Evolutionary conservation across 768 basidiomycete genomes (phyloP).

Genomic region (Collybia sp.): DNA sequence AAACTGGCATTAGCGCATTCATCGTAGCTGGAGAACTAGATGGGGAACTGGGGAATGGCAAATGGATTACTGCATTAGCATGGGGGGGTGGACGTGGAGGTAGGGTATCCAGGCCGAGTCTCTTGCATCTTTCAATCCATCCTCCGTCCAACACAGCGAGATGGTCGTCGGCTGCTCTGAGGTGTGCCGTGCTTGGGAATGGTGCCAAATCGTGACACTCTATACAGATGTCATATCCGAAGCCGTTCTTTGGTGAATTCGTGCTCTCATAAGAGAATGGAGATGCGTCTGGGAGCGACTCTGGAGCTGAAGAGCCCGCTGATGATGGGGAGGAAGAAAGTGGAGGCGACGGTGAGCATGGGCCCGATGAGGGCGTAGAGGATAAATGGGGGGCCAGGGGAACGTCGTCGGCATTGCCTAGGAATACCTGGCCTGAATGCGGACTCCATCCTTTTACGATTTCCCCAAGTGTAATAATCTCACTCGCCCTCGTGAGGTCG

Average conservation of each 20-base stretch:
- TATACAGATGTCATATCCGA: constrained; percentile 81
- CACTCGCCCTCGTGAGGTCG: constrained; percentile 76
- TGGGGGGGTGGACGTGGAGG: constrained; percentile 66
- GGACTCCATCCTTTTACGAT: constrained; percentile 48
- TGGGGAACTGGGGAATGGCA: constrained; percentile 72
- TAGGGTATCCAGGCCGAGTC: constrained; percentile 23
- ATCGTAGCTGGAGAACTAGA: constrained; percentile 48
- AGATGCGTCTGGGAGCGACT: constrained; percentile 22
- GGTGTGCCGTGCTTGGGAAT: constrained; percentile 61
- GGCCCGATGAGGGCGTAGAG: too few species aligned
- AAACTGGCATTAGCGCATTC: constrained; percentile 54
- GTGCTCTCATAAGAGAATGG: constrained; percentile 37
- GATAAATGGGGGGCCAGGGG: constrained; percentile 38
- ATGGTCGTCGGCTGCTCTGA: constrained; percentile 76
- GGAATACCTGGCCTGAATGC: constrained; percentile 60
- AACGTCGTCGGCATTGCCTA: constrained; percentile 84
- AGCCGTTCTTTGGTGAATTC: constrained; percentile 43
- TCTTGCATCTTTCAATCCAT: constrained; percentile 49
- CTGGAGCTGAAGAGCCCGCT: background rate
- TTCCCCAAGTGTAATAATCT: constrained; percentile 47
- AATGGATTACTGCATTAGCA: constrained; percentile 66
- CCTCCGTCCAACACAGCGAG: constrained; percentile 57
- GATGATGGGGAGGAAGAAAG: too few species aligned
- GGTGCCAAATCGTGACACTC: constrained; percentile 83
- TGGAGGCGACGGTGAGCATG: too few species aligned